Conservation (phyloP, 371 early-diverging fungal genomes). For the Mucor sp. region DNA sequence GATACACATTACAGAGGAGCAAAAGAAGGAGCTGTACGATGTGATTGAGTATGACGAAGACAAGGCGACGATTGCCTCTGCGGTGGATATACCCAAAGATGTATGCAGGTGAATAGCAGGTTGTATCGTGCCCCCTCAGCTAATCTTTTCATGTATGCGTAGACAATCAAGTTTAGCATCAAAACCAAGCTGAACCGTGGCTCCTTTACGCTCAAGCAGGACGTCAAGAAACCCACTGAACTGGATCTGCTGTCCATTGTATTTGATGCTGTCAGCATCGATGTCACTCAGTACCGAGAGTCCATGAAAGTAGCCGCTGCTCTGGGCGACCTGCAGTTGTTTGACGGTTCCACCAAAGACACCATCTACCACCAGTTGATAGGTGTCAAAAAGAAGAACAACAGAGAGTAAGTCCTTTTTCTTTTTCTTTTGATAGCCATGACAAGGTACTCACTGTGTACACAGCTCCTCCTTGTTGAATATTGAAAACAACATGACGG, state of each 20-base stretch:
- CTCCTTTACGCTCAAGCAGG: conserved; percentile 61
- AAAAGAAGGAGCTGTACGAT: conserved; percentile 75
- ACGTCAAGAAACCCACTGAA: conserved; percentile 25
- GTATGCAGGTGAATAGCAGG: conserved; percentile 33
- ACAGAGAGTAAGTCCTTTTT: conserved; percentile 15
- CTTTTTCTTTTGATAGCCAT: not conserved
- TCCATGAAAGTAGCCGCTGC: conserved; percentile 37
- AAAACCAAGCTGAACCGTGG: conserved; percentile 69
- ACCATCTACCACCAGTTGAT: conserved; percentile 48
- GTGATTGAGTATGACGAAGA: conserved; percentile 83
- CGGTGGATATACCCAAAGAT: conserved; percentile 79
- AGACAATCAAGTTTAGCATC: conserved; percentile 61
- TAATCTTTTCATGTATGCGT: not conserved
- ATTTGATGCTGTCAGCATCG: conserved; percentile 61
- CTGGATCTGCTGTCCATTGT: conserved; percentile 63
- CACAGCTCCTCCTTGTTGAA: conserved; percentile 13
- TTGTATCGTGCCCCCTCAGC: too few relatives aligned
- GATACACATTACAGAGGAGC: conserved; percentile 54
- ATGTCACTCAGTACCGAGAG: conserved; percentile 41
- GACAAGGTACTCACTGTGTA: not conserved
- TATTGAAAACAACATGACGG: conserved; percentile 5
- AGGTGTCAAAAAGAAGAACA: conserved; percentile 39
- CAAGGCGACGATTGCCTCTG: conserved; percentile 43
- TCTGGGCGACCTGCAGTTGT: conserved; percentile 46
- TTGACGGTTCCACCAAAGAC: conserved; percentile 38